These are phyloP conservation scores for Naganishia randhawae DNA, from an alignment of 768 basidiomycete genomes.

Conservation along the genomic window DNA sequence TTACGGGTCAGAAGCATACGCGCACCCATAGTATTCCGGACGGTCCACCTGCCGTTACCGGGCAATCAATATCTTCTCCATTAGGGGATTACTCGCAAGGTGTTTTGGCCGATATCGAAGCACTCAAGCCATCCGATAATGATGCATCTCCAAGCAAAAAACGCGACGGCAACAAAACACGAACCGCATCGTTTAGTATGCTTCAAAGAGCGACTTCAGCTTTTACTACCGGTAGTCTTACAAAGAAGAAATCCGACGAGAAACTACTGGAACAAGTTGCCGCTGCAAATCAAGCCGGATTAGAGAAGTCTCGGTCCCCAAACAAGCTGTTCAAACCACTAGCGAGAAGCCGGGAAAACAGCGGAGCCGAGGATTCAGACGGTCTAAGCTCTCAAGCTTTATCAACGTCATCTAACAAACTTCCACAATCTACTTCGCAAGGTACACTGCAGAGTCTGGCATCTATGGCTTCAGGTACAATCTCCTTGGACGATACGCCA, in stretches of 20 bases:
- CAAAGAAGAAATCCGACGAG: slow-evolving; percentile 76
- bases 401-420: not conserved
- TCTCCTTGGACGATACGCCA: slow-evolving; percentile 56
- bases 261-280: slow-evolving; percentile 54
- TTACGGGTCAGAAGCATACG: not conserved
- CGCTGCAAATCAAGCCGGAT: slow-evolving; percentile 24
- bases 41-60: not conserved
- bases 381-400: not conserved
- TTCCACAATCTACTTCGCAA: slow-evolving; percentile 22
- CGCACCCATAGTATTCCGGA: not conserved
- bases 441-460: slow-evolving; percentile 9
- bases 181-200: slow-evolving; percentile 88
- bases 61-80: not conserved
- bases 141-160: slow-evolving; percentile 37
- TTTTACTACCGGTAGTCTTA: slow-evolving; percentile 58
- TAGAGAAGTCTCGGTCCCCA: slow-evolving; percentile 35
- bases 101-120: slow-evolving; percentile 5
- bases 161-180: slow-evolving; percentile 60
- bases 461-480: slow-evolving; percentile 54
- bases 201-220: slow-evolving; percentile 93
- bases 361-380: slow-evolving; percentile 6
- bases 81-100: not conserved
- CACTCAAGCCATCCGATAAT: slow-evolving; percentile 19
- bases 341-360: slow-evolving; percentile 29
- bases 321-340: slow-evolving; percentile 42